These are phyloP conservation scores for Sisymbrium irio DNA, from an alignment of 345 rosid genomes.

Conservation along the genomic window DNA sequence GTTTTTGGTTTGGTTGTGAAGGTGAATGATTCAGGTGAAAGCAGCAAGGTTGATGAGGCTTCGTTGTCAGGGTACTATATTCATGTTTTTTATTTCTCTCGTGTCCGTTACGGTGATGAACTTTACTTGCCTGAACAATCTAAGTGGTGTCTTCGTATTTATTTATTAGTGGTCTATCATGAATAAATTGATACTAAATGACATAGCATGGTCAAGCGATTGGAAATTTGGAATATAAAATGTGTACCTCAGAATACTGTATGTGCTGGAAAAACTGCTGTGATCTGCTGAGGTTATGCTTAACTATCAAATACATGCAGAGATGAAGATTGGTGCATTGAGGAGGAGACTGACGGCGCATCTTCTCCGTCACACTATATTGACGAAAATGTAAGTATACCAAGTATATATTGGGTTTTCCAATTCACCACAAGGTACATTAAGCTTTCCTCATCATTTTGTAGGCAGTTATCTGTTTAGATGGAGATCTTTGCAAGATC, in stretches of 20 bases:
- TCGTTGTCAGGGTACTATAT: conserved; percentile 59
- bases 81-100: neutral
- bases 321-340: conserved; percentile 81
- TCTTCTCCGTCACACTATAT: conserved; percentile 93
- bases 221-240: neutral
- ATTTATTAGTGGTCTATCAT: neutral
- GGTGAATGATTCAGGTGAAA: conserved; percentile 88
- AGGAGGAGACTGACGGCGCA: conserved; percentile 61
- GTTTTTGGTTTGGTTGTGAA: conserved; percentile 41
- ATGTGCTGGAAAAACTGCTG: conserved; percentile 1
- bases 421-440: conserved; percentile 19
- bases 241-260: neutral
- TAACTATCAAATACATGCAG: conserved; percentile 51
- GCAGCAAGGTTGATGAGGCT: conserved; percentile 69
- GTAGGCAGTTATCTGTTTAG: conserved; percentile 99
- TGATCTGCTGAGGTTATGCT: conserved; percentile 1
- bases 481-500: conserved; percentile 90
- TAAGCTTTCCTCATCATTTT: conserved; percentile 44
- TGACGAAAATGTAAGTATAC: conserved; percentile 84
- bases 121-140: conserved; percentile 7
- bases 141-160: neutral
- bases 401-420: conserved; percentile 10
- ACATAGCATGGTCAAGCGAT: neutral
- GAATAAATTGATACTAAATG: neutral
- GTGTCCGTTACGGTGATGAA: neutral